Evolutionary conservation across 23 red algal genomes (phyloP), one percentile per base, ranked within the genome.

Genomic region (Chondrus crispus): DNA sequence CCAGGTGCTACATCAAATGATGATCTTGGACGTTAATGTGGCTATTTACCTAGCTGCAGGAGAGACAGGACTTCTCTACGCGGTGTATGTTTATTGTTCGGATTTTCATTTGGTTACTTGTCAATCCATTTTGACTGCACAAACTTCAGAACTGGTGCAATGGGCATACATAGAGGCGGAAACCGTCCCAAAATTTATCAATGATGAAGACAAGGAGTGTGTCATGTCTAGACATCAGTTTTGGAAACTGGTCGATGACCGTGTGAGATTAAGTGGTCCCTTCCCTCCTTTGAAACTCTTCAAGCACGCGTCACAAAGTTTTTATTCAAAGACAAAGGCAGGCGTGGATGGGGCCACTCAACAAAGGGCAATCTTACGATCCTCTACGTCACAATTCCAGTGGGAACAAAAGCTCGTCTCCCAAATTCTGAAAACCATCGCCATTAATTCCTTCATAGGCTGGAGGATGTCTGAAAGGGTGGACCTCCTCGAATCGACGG

Each of bases 401-500:
- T 76, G 71, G 44, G 71, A 76, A 48, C 71, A 76, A 48, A 76
- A 76, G 71, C 4, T 76, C 43, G 37, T 76, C 4, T 76, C 71
- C 39, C 71, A 76, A 38, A 76, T 38, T 40, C 33, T 76, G 30
- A 76, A 76, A 38, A 46, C 71, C n/a, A 7, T 76, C 28, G 44
- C 6, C 39, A 20, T 48, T 26, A 76, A 76, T 48, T 26, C 71
- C 28, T 43, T 76, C 71, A 76, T 76, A 40, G 39, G n/a, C 5
- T 76, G 28, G 71, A 26, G 24, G 28, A 76, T 76, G 7, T 5
- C 28, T 48, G 44, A 48, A 38, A 76, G 71, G 43, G 30, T 40
- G 43, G 44, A 76, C 24, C 71, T 8, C 7, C 43, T 42, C 33
- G 6, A 76, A 5, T 28, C 4, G 37, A 38, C 37, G n/a, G 71